Evolutionary conservation across 2,329 filamentous ascomycete genomes (phyloP), one percentile per base, ranked within the genome.

Genomic region (Trichoderma sp.): DNA sequence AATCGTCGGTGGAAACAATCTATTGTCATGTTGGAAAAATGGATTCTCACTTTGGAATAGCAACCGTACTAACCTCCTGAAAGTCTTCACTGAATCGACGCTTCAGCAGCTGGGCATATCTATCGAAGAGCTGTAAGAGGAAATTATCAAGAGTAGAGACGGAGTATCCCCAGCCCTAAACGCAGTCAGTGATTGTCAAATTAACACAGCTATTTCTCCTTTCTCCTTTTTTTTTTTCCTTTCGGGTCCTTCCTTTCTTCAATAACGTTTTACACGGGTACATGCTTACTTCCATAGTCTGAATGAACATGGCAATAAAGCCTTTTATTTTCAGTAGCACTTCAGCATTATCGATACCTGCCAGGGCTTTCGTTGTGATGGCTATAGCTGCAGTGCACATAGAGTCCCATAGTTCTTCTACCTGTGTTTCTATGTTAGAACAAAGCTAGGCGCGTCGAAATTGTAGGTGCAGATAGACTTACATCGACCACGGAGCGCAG

Each of bases 341-440:
- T 77, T 98, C 94, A 14, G 96, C 94, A 77, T 96, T 96, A 70
- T 89, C 89, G n/a, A 99, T 88, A 52, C 90, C 88, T 61, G 88
- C 86, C 5, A 99, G 83, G 0, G 93, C 91, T 73, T 91, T 92
- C 0, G 91, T 90, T 71, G 97, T 96, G 59, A 98, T 84, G 10
- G 86, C 87, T 73, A 98, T 93, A 0, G 93, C 91, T 56, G 91
- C 90, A 76, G 94, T 92, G 77, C 95, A 98, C 92, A 98, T 96
- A 0, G 94, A 97, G 75, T 98, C 95, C 96, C 96, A 99, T 2
- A 99, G 83, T 80, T 98, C 96, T 76, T 99, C 96, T n/a, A 97
- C 89, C 92, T 94, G 52, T 19, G 19, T 10, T 43, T 52, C 19
- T 52, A 19, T n/a, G 49, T 72, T 63, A 71, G 53, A 63, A n/a